Conservation (phyloP, 306 rosid species). For the Quercus wislizeni region DNA sequence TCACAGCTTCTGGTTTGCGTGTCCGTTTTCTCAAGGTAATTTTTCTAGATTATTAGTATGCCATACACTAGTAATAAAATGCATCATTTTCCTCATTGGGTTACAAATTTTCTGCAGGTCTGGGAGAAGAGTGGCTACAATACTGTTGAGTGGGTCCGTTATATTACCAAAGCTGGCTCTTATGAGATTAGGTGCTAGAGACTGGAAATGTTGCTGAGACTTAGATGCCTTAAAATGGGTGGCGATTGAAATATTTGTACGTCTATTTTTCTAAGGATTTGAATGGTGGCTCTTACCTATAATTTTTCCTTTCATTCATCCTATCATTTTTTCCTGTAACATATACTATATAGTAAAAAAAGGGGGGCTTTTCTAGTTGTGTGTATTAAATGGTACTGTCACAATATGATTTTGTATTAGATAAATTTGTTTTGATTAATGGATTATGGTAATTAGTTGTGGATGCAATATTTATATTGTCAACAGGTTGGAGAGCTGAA, state of each 20-base stretch:
- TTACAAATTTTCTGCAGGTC: conserved; percentile 49
- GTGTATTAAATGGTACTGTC: background rate
- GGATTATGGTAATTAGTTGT: too few relatives aligned
- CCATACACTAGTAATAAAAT: background rate
- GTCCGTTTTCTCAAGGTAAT: conserved; percentile 95
- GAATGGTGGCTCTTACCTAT: background rate
- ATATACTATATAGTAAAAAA: background rate
- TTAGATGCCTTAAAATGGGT: conserved; percentile 3
- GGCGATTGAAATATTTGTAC: conserved; percentile 17
- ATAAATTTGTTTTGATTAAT: too few relatives aligned
- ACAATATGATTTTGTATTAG: background rate
- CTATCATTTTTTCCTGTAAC: background rate
- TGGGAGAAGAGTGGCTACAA: conserved; percentile 99
- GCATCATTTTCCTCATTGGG: background rate
- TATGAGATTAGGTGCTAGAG: conserved; percentile 88
- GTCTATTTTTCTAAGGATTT: background rate
- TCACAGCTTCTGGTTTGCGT: conserved; percentile 93
- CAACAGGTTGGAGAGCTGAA: too few relatives aligned
- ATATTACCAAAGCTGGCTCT: conserved; percentile 93
- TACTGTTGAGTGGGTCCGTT: conserved; percentile 99
- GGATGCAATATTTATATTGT: too few relatives aligned
- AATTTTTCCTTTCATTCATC: background rate
- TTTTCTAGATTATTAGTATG: background rate
- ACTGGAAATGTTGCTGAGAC: conserved; percentile 19
- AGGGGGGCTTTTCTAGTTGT: background rate